Conservation (phyloP, 306 rosid species). For the Acmispon strigosus region DNA sequence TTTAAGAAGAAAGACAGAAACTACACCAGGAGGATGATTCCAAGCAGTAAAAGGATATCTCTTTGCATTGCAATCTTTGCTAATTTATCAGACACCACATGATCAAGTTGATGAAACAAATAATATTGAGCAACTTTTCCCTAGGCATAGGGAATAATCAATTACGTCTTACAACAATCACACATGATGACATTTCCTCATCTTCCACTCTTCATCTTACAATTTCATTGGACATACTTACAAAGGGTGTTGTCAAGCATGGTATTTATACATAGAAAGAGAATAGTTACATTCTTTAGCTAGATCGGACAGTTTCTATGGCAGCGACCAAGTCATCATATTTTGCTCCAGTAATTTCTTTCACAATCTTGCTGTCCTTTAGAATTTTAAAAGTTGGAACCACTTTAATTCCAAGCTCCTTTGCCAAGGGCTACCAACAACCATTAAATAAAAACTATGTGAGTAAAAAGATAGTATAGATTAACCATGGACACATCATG, state of each 20-base stretch:
- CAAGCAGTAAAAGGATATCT: too few species aligned
- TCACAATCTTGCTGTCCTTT: constrained; percentile 69
- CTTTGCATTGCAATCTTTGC: too few species aligned
- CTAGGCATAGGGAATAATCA: background rate
- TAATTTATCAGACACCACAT: background rate
- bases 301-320: constrained; percentile 63
- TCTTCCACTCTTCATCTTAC: constrained; percentile 19
- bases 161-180: background rate
- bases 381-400: constrained; percentile 96
- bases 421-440: constrained; percentile 77
- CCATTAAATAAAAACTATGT: constrained; percentile 13
- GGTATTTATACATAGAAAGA: constrained; percentile 9
- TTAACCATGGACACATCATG: background rate
- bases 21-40: too few species aligned
- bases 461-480: background rate
- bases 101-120: background rate
- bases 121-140: constrained; percentile 12
- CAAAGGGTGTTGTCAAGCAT: constrained; percentile 24
- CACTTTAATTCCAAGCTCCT: constrained; percentile 92
- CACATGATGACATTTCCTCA: constrained; percentile 20
- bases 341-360: constrained; percentile 91
- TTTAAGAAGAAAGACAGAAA: too few species aligned
- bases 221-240: constrained; percentile 30
- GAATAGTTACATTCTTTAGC: constrained; percentile 21
- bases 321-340: constrained; percentile 77